Percentiles rank a stretch among this genome's conserved stretches.
phyloP scores from a whole-genome alignment of 345 rosid species.

The Eucalyptus erythrocorys region DNA sequence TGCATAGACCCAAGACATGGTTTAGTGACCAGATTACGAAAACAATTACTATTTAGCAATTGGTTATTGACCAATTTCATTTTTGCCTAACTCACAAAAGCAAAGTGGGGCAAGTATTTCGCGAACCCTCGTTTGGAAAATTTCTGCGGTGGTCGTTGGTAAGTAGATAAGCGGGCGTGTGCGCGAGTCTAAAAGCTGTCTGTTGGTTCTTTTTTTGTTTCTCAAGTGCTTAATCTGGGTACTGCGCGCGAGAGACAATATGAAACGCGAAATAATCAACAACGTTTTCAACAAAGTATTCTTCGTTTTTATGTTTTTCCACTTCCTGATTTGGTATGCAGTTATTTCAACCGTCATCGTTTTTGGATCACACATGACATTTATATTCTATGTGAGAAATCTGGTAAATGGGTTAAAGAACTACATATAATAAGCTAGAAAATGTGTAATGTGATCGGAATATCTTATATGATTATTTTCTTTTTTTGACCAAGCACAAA shows the following conservation, averaged over 20 bases:
- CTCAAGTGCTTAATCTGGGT: neutral
- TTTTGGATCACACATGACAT: neutral
- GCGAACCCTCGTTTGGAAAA: neutral
- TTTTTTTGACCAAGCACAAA: neutral
- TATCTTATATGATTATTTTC: neutral
- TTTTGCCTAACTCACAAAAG: neutral
- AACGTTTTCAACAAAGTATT: neutral
- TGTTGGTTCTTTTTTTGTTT: neutral
- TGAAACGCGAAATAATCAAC: neutral
- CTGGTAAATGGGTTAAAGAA: neutral
- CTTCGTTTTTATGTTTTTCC: neutral
- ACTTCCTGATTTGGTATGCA: neutral
- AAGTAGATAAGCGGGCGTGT: neutral
- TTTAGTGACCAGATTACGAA: neutral
- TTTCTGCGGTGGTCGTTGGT: neutral
- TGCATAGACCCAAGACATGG: neutral
- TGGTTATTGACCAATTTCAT: neutral
- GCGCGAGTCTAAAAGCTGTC: neutral
- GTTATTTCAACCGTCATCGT: neutral
- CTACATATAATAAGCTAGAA: neutral
- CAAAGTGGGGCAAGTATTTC: neutral
- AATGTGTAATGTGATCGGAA: neutral
- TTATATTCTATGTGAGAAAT: neutral
- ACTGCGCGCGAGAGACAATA: neutral
- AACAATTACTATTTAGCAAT: neutral